A percentile compares a stretch with the other conserved stretches of the same genome.
phyloP scores from a whole-genome alignment of 768 basidiomycete genomes.

The Neoboletus magnificus region DNA sequence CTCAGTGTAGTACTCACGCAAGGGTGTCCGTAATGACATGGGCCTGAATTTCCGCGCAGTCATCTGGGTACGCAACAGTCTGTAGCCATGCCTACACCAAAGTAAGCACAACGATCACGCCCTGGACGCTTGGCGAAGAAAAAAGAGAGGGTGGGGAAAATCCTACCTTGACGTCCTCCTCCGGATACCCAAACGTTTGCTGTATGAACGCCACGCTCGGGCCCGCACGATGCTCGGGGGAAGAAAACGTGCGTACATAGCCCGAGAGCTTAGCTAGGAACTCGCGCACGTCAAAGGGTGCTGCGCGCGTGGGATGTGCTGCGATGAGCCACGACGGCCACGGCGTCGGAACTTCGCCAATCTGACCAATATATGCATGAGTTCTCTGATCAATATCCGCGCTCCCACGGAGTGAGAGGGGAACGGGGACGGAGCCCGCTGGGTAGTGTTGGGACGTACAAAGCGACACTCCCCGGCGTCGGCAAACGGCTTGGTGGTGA shows the following conservation, averaged over 20 bases:
- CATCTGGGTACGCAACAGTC: conserved; percentile 70
- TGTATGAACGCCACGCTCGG: conserved; percentile 74
- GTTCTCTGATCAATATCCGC: background rate
- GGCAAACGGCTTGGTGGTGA: conserved; percentile 77
- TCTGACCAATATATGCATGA: conserved; percentile 40
- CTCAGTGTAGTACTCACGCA: conserved; percentile 40
- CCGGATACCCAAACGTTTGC: conserved; percentile 74
- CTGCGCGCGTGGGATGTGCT: conserved; percentile 68
- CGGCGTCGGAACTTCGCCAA: conserved; percentile 83
- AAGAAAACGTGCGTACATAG: conserved; percentile 67
- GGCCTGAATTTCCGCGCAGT: conserved; percentile 61
- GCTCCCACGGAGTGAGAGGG: background rate
- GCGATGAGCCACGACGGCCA: conserved; percentile 98
- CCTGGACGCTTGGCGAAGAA: no score
- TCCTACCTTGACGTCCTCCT: conserved; percentile 72
- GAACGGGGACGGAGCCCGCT: background rate
- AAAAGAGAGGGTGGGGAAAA: background rate
- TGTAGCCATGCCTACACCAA: conserved; percentile 68
- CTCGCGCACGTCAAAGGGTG: conserved; percentile 41
- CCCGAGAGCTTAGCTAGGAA: conserved; percentile 66
- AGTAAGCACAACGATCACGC: background rate
- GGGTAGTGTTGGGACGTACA: conserved; percentile 46
- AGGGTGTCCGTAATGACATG: conserved; percentile 69
- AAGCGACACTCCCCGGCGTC: conserved; percentile 80
- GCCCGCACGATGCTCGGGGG: conserved; percentile 50